Conservation (phyloP, 352 stramenopile species). For the Halophytophthora polymorphica region DNA sequence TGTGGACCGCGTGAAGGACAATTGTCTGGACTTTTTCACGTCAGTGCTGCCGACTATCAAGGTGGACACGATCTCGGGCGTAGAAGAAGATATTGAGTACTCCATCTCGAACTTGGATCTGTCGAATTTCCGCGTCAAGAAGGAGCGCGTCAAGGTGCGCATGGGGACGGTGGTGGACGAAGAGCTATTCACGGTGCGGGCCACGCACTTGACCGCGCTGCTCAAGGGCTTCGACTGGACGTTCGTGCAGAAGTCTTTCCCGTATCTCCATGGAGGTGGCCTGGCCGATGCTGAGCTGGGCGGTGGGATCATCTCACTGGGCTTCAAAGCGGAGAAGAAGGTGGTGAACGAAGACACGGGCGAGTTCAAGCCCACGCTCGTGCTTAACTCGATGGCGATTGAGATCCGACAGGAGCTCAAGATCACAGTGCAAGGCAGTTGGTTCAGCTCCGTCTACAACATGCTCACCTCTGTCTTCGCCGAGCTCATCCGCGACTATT, state of each 20-base stretch:
- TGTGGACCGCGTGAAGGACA: slow-evolving; percentile 76
- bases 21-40: slow-evolving; percentile 85
- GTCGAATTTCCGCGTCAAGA: slow-evolving; percentile 81
- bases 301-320: slow-evolving; percentile 71
- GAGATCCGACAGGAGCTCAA: slow-evolving; percentile 84
- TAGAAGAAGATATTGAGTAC: slow-evolving; percentile 77
- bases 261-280: slow-evolving; percentile 79
- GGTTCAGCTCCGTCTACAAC: slow-evolving; percentile 87
- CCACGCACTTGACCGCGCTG: slow-evolving; percentile 68
- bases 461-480: slow-evolving; percentile 74
- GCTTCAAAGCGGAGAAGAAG: slow-evolving; percentile 80
- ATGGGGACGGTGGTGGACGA: slow-evolving; percentile 80
- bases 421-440: slow-evolving; percentile 77
- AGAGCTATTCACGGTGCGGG: slow-evolving; percentile 75
- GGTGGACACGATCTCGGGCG: slow-evolving; percentile 73
- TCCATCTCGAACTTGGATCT: slow-evolving; percentile 77
- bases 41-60: slow-evolving; percentile 83
- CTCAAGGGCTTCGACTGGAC: slow-evolving; percentile 86
- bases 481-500: slow-evolving; percentile 75
- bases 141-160: slow-evolving; percentile 81
- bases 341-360: slow-evolving; percentile 52
- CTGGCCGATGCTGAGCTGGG: slow-evolving; percentile 67
- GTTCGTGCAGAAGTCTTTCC: slow-evolving; percentile 83
- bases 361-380: slow-evolving; percentile 68
- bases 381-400: slow-evolving; percentile 80